A percentile compares a stretch with the other conserved stretches of the same genome.
phyloP scores from a whole-genome alignment of 2,329 filamentous ascomycete species.

The Cordyceps farinosa region DNA sequence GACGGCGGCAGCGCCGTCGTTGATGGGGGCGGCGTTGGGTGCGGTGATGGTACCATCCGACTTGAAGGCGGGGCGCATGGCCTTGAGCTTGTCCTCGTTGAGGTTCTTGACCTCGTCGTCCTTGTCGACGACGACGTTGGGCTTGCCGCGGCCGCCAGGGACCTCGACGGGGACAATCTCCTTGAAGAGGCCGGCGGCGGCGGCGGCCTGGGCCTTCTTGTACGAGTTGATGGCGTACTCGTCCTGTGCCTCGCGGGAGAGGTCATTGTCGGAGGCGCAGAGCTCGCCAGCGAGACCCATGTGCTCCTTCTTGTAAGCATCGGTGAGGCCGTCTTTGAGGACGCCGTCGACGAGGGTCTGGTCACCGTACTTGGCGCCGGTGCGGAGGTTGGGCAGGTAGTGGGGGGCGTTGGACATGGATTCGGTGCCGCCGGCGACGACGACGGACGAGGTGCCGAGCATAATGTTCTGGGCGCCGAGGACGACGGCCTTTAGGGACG shows the following conservation, averaged over 20 bases:
- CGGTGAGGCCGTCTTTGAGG: slow-evolving; percentile 89
- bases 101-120: slow-evolving; percentile 98
- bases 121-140: slow-evolving; percentile 70
- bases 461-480: slow-evolving; percentile 96
- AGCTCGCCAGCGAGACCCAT: slow-evolving; percentile 95
- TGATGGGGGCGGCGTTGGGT: slow-evolving; percentile 93
- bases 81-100: slow-evolving; percentile 76
- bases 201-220: slow-evolving; percentile 85
- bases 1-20: slow-evolving; percentile 88
- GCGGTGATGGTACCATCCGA: slow-evolving; percentile 88
- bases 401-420: slow-evolving; percentile 98
- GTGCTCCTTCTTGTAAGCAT: slow-evolving; percentile 93
- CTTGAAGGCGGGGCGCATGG: slow-evolving; percentile 80
- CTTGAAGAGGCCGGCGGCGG: slow-evolving; percentile 75
- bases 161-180: slow-evolving; percentile 93
- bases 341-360: slow-evolving; percentile 86
- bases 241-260: slow-evolving; percentile 84
- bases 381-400: slow-evolving; percentile 85
- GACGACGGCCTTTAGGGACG: slow-evolving; percentile 88
- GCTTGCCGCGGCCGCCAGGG: slow-evolving; percentile 85
- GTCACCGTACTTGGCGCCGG: slow-evolving; percentile 90
- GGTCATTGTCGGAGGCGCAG: slow-evolving; percentile 77
- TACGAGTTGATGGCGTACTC: slow-evolving; percentile 95
- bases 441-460: slow-evolving; percentile 86
- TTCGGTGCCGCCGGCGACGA: slow-evolving; percentile 92